Conservation (phyloP, 2,329 filamentous ascomycete genomes). For the Rasamsonia emersonii region DNA sequence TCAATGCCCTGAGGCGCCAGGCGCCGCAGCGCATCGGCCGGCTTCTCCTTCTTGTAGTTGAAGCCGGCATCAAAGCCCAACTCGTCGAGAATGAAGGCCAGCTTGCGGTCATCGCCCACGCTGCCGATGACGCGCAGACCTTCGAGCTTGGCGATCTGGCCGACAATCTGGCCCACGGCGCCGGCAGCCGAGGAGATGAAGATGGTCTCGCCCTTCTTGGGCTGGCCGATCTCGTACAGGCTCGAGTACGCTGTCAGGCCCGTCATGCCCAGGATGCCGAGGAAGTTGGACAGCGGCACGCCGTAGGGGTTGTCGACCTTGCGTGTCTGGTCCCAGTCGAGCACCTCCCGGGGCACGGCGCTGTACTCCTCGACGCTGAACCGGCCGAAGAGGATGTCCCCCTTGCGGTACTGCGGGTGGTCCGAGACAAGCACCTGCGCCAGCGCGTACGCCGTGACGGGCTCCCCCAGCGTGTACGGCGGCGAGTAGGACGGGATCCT, state of each 20-base stretch:
- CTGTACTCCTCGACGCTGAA: constrained; percentile 45
- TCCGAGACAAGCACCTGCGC: constrained; percentile 64
- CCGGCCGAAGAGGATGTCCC: constrained; percentile 55
- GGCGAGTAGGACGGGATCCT: constrained; percentile 59
- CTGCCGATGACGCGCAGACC: constrained; percentile 71
- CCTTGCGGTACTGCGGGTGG: constrained; percentile 46
- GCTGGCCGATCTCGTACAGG: constrained; percentile 66
- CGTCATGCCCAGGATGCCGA: constrained; percentile 71
- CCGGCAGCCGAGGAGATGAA: constrained; percentile 73
- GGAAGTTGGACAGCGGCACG: constrained; percentile 62
- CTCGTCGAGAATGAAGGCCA: constrained; percentile 63
- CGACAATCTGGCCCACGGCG: constrained; percentile 74
- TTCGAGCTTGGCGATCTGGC: constrained; percentile 74
- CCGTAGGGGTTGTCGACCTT: constrained; percentile 4
- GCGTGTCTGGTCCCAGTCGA: constrained; percentile 27
- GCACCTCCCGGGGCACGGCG: constrained; percentile 51
- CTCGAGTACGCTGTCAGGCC: constrained; percentile 67
- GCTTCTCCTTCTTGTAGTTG: constrained; percentile 79
- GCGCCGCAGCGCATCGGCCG: constrained; percentile 57
- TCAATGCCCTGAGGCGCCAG: constrained; percentile 71
- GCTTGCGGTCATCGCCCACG: constrained; percentile 71
- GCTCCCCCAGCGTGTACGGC: constrained; percentile 51
- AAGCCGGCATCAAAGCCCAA: constrained; percentile 66
- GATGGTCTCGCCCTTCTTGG: constrained; percentile 71
- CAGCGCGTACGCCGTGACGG: constrained; percentile 57